phyloP scores from a whole-genome alignment of 805 yeast genomes.

The Starmerella apis region DNA sequence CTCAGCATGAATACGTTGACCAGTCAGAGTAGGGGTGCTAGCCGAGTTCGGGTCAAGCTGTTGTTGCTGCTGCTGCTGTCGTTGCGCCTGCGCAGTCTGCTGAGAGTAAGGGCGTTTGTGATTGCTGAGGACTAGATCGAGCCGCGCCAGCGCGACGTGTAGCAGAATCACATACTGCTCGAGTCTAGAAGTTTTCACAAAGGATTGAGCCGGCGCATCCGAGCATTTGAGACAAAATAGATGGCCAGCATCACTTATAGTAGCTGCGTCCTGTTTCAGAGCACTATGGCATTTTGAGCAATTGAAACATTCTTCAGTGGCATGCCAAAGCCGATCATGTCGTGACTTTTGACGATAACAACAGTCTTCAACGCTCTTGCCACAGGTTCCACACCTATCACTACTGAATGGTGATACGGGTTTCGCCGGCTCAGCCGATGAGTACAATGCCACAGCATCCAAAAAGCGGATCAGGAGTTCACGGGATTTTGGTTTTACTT shows the following conservation, averaged over 20 bases:
- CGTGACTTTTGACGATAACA: slow-evolving; percentile 43
- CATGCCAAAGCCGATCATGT: slow-evolving; percentile 67
- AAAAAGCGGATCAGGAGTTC: slow-evolving; percentile 59
- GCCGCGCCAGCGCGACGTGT: slow-evolving; percentile 73
- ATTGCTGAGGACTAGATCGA: slow-evolving; percentile 34
- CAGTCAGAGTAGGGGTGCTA: slow-evolving; percentile 5
- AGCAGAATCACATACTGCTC: slow-evolving; percentile 65
- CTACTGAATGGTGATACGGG: slow-evolving; percentile 39
- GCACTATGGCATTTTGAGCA: slow-evolving; percentile 38
- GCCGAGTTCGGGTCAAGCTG: neutral
- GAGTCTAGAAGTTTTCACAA: slow-evolving; percentile 55
- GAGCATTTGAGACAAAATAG: slow-evolving; percentile 1
- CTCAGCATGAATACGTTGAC: neutral
- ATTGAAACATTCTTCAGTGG: slow-evolving; percentile 44
- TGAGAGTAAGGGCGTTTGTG: slow-evolving; percentile 19
- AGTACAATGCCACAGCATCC: slow-evolving; percentile 30
- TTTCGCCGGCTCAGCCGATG: slow-evolving; percentile 39
- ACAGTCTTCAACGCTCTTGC: slow-evolving; percentile 70
- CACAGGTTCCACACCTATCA: slow-evolving; percentile 65
- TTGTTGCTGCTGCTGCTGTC: neutral
- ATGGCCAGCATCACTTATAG: slow-evolving; percentile 3
- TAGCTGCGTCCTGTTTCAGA: slow-evolving; percentile 9
- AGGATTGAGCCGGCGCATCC: slow-evolving; percentile 27
- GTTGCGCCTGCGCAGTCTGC: slow-evolving; percentile 4
- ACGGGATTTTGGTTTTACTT: slow-evolving; percentile 27